phyloP scores from a whole-genome alignment of 805 yeast species.

The Zygoascus flipseniorum region DNA sequence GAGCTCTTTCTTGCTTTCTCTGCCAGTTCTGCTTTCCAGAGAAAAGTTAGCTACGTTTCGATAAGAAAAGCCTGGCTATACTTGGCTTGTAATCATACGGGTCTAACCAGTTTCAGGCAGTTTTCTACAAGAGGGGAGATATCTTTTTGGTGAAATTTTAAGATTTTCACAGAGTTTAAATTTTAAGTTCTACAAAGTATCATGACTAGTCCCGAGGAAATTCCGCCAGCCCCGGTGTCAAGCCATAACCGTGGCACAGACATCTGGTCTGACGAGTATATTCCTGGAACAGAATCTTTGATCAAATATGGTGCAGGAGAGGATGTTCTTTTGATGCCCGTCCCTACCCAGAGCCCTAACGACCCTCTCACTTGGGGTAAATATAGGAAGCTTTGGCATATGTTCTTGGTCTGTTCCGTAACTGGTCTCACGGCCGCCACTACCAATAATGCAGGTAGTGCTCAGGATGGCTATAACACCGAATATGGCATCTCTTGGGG shows the following conservation, averaged over 20 bases:
- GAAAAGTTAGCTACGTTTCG: too few relatives aligned
- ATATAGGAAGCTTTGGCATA: constrained; percentile 38
- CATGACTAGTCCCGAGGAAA: too few relatives aligned
- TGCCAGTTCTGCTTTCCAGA: too few relatives aligned
- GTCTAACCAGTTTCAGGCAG: too few relatives aligned
- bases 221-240: too few relatives aligned
- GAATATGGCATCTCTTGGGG: constrained; percentile 57
- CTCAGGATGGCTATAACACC: constrained; percentile 57
- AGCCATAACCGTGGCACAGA: not conserved
- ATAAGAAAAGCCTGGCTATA: too few relatives aligned
- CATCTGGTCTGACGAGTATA: constrained; percentile 11
- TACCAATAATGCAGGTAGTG: constrained; percentile 65
- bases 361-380: constrained; percentile 60
- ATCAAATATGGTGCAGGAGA: constrained; percentile 1
- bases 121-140: too few relatives aligned
- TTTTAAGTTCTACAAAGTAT: too few relatives aligned
- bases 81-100: too few relatives aligned
- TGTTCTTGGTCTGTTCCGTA: constrained; percentile 33
- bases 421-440: constrained; percentile 44
- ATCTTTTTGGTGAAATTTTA: too few relatives aligned
- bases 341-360: constrained; percentile 59
- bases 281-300: constrained; percentile 20
- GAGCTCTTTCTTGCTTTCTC: too few relatives aligned
- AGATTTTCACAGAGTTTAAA: too few relatives aligned
- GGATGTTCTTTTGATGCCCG: constrained; percentile 49